Evolutionary conservation across 257 asterid genomes (phyloP).

Genomic region (Solanum paucissectum): DNA sequence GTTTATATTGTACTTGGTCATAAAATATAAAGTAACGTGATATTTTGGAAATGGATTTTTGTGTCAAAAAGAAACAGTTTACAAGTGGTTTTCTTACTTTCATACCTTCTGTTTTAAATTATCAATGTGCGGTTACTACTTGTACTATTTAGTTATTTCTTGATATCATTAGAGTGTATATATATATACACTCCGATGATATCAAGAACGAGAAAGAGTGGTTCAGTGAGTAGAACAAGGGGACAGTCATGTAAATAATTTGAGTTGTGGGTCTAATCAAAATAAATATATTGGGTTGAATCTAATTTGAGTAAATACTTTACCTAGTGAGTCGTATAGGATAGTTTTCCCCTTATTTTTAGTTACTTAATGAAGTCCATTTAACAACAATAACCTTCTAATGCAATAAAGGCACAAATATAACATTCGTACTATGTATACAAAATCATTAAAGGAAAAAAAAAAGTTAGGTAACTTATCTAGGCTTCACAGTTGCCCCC

Average conservation of each 20-base stretch:
- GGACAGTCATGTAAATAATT: accelerated
- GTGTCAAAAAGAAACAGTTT: neutral
- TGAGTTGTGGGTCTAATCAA: accelerated
- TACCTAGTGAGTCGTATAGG: too few relatives aligned
- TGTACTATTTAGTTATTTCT: too few relatives aligned
- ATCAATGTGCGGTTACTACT: too few relatives aligned
- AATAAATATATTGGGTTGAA: too few relatives aligned
- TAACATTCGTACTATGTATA: neutral
- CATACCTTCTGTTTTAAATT: too few relatives aligned
- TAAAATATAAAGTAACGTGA: neutral
- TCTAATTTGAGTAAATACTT: too few relatives aligned
- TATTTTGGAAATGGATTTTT: too few relatives aligned
- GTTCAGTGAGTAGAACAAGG: accelerated
- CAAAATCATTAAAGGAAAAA: neutral
- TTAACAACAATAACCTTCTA: neutral
- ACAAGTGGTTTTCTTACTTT: neutral
- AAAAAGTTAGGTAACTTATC: neutral
- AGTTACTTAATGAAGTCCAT: neutral
- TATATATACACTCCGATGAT: too few relatives aligned
- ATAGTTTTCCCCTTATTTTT: too few relatives aligned
- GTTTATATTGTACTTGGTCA: neutral
- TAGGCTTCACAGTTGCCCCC: neutral
- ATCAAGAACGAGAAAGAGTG: too few relatives aligned
- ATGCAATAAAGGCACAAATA: neutral
- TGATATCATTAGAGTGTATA: too few relatives aligned